A percentile compares a stretch with the other conserved stretches of the same genome.
Conservation (phyloP, 345 rosid species). For the Citrus trifoliata region DNA sequence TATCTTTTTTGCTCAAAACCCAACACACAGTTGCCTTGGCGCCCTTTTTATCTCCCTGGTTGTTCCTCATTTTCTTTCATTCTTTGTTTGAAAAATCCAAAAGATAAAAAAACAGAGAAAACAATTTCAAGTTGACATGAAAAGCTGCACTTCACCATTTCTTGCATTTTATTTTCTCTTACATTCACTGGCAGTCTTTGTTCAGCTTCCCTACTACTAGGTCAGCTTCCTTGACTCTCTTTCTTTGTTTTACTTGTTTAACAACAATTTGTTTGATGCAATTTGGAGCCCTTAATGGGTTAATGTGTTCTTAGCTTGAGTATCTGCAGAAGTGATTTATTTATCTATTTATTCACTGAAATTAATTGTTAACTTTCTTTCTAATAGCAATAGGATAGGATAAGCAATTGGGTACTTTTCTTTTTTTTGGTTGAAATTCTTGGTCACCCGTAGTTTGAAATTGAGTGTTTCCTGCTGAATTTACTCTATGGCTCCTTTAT, state of each 20-base stretch:
- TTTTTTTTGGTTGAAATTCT: not conserved
- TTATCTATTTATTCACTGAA: not conserved
- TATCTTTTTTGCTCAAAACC: no score
- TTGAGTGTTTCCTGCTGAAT: not conserved
- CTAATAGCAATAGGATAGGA: not conserved
- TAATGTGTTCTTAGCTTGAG: not conserved
- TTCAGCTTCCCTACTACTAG: not conserved
- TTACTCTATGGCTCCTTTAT: not conserved
- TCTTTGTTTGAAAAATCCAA: not conserved
- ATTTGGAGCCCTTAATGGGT: not conserved
- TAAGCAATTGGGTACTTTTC: not conserved
- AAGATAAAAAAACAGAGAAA: not conserved
- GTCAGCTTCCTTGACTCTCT: constrained; percentile 8
- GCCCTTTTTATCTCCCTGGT: no score
- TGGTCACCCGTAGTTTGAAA: not conserved
- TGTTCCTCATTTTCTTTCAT: not conserved
- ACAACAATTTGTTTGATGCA: not conserved
- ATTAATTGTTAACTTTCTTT: not conserved
- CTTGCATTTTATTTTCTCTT: not conserved
- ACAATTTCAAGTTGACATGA: constrained; percentile 13
- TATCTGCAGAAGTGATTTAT: no score
- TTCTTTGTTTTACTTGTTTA: not conserved
- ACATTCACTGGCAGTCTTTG: not conserved
- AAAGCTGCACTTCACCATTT: not conserved
- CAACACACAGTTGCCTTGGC: no score